Evolutionary conservation across 352 stramenopile genomes (phyloP), one percentile per base, ranked within the genome.

Genomic region (Phytopythium mirpurense): DNA sequence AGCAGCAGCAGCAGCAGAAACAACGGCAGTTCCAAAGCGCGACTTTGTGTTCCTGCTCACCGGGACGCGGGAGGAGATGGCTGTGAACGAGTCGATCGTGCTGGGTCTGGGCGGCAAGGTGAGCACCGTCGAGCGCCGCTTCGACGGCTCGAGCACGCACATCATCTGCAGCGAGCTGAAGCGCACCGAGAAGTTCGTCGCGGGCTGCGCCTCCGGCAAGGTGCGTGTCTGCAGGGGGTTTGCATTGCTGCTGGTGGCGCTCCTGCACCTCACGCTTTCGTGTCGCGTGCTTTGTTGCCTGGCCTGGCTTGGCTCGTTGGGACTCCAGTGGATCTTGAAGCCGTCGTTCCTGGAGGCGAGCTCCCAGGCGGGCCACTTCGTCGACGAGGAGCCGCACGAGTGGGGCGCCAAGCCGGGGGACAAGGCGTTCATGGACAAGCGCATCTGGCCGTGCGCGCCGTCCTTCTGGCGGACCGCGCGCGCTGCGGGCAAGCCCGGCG

Each of bases 91-190:
- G 40, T 88, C 81, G 27, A 88, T 93, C 23, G 78, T 95, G 56
- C 61, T 72, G 27, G 68, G 66, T 2, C 60, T 95, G 18, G 83
- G 79, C 40, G 83, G 73, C 36, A 69, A 52, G 16, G 74, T 90
- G 16, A 86, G 82, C 55, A 59, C 86, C 24, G 84, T 72, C 32
- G 77, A 73, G 36, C 75, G 85, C 24, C 72, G 74, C 18, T 95
- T 77, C 60, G 83, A 95, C 37, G 68, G 55, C 38, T 65, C 65
- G 21, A 86, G 83, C 60, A 93, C 85, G 4, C 81, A 95, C 61
- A 87, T 95, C 60, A 90, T 95, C 54, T 93, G 80, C 61, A 91
- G 75, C 34, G 81, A 93, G 53, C 70, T 95, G 26, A 91, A 91
- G 66, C 77, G 85, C 3, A 95, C 85, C 5, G 85, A 95, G 57